Evolutionary conservation across 2,329 filamentous ascomycete species (phyloP).

Genomic region (Pseudogymnoascus sp.): DNA sequence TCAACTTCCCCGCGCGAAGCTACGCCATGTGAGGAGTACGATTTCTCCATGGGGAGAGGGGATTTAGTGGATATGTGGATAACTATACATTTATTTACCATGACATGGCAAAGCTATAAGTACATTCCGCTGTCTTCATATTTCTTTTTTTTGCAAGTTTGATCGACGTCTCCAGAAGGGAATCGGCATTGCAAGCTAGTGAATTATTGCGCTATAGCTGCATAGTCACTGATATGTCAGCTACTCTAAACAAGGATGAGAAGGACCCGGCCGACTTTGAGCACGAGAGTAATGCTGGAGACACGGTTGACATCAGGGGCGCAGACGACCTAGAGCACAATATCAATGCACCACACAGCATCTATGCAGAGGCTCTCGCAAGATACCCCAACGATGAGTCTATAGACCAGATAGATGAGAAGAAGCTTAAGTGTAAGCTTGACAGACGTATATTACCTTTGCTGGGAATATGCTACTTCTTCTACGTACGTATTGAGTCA

Average conservation of each 20-base stretch:
- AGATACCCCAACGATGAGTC: constrained; percentile 23
- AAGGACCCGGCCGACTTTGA: neutral
- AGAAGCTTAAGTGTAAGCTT: constrained; percentile 29
- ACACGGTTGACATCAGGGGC: neutral
- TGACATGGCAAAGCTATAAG: neutral
- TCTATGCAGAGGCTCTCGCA: neutral
- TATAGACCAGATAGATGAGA: constrained; percentile 30
- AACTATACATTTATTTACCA: neutral
- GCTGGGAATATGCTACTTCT: constrained; percentile 31
- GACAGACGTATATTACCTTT: constrained; percentile 32
- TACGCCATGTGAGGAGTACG: neutral
- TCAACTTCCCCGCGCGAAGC: neutral
- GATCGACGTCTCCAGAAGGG: neutral
- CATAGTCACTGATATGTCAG: neutral
- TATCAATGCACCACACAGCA: neutral
- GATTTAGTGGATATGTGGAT: neutral
- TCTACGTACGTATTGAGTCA: constrained; percentile 3
- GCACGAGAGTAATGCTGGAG: neutral
- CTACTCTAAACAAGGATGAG: neutral
- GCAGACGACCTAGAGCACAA: neutral
- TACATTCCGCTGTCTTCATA: neutral
- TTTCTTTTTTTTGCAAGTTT: neutral
- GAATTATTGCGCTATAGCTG: neutral
- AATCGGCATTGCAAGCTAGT: too few species aligned
- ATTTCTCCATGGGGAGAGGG: neutral